phyloP scores from a whole-genome alignment of 176 grass and related monocot species.

The Ampelocalamus luodianensis region DNA sequence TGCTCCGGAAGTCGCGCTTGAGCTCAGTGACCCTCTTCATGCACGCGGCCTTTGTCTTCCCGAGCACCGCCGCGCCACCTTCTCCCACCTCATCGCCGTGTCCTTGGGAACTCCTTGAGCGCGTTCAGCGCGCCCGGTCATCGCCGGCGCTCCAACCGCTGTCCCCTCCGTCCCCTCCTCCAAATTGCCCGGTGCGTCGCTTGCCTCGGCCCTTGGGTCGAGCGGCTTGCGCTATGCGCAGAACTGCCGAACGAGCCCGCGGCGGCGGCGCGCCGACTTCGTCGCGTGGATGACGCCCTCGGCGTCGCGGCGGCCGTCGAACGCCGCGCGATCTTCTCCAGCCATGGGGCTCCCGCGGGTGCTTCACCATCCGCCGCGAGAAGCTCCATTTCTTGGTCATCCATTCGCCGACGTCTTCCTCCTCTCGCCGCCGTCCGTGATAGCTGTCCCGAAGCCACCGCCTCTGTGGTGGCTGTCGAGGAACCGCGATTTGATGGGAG shows the following conservation, averaged over 20 bases:
- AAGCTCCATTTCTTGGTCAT: slow-evolving; percentile 72
- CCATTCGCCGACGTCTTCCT: slow-evolving; percentile 69
- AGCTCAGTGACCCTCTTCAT: slow-evolving; percentile 78
- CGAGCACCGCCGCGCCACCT: slow-evolving; percentile 67
- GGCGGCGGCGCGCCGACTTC: slow-evolving; percentile 55
- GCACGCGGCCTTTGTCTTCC: slow-evolving; percentile 75
- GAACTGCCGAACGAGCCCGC: slow-evolving; percentile 76
- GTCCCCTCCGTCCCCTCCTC: slow-evolving; percentile 36
- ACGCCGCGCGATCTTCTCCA: slow-evolving; percentile 82
- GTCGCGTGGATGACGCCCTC: slow-evolving; percentile 71
- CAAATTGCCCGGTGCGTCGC: slow-evolving; percentile 11
- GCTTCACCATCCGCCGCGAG: slow-evolving; percentile 85
- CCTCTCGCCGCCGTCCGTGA: slow-evolving; percentile 24
- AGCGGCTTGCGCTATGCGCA: slow-evolving; percentile 82
- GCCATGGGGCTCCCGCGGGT: slow-evolving; percentile 68
- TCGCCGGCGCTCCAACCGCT: slow-evolving; percentile 63
- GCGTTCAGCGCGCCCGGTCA: slow-evolving; percentile 78
- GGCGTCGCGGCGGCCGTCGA: slow-evolving; percentile 62
- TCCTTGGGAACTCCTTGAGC: slow-evolving; percentile 92
- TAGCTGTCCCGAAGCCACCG: slow-evolving; percentile 8
- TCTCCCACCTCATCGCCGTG: slow-evolving; percentile 86
- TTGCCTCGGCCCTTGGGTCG: slow-evolving; percentile 54
- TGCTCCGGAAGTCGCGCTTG: slow-evolving; percentile 81
- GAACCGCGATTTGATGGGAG: not conserved
- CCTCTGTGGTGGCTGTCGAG: slow-evolving; percentile 9